Percentiles rank a stretch among this genome's conserved stretches.
Evolutionary conservation across 2,329 filamentous ascomycete species (phyloP).

Genomic region (Fusarium graminum): DNA sequence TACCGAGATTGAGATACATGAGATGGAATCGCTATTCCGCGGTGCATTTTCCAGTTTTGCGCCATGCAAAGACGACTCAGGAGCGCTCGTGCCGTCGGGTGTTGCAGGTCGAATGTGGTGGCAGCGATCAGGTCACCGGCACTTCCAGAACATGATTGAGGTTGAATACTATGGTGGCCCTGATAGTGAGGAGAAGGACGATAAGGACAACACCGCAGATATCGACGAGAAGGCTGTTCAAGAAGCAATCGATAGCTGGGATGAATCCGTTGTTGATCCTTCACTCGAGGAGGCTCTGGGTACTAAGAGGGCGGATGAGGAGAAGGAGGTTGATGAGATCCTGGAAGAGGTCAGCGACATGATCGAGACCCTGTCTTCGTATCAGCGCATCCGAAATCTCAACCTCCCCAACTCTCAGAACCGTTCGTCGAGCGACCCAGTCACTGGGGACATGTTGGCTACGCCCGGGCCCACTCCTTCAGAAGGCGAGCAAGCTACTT

Average conservation of each 20-base stretch:
- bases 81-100: conserved; percentile 76
- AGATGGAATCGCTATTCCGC: conserved; percentile 80
- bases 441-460: conserved; percentile 75
- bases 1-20: conserved; percentile 70
- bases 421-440: conserved; percentile 71
- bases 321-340: conserved; percentile 77
- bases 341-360: conserved; percentile 80
- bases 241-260: conserved; percentile 69
- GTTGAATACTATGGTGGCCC: conserved; percentile 60
- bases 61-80: conserved; percentile 79
- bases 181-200: conserved; percentile 53
- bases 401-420: conserved; percentile 74
- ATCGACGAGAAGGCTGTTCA: conserved; percentile 67
- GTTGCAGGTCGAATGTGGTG: conserved; percentile 80
- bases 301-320: conserved; percentile 67
- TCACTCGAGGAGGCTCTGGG: conserved; percentile 67
- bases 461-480: conserved; percentile 77
- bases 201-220: conserved; percentile 53
- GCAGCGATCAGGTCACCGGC: conserved; percentile 76
- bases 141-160: conserved; percentile 74
- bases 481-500: conserved; percentile 71
- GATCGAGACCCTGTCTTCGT: conserved; percentile 80
- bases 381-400: conserved; percentile 82
- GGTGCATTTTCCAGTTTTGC: conserved; percentile 85
- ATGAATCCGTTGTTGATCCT: conserved; percentile 69